Evolutionary conservation across 495 filamentous ascomycete genomes (phyloP), one percentile per base, ranked within the genome.

Genomic region (Cairneyella variabilis): DNA sequence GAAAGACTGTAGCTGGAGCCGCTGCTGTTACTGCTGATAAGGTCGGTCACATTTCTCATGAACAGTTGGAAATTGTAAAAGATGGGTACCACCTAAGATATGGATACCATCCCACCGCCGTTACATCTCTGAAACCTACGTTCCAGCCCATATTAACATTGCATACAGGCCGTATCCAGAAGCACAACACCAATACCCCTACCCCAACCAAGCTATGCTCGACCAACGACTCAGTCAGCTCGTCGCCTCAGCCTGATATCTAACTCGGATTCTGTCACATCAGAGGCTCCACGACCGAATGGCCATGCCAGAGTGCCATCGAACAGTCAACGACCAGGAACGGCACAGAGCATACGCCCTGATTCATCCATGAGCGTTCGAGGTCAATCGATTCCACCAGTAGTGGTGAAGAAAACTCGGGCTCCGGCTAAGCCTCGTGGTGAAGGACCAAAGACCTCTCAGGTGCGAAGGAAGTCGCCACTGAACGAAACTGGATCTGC

Each of bases 1-100:
- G 89, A 38, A 83, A 72, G 53, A 91, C 88, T 0, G 80, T 90
- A 37, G 83, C 81, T 39, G 78, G 76, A 55, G 67, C 73, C 6
- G 68, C 74, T 18, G 70, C 71, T 25, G 53, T 80, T 3, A 67
- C 72, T 4, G 66, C 64, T 22, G 76, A 78, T 17, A 72, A 76
- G 63, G 75, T 74, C 37, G 64, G 66, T 14, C 55, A 54, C 27
- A 40, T 8, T 11, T 40, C 37, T 40, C 8, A 8, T 17, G 6
- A 6, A 40, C 18, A 11, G 10, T 11, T 18, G 37, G 16, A 17
- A 8, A 6, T 17, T 17, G 37, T 9, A 8, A 22, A 43, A 20
- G n/a, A n/a, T n/a, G n/a, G n/a, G n/a, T n/a, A n/a, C n/a, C n/a
- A n/a, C n/a, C n/a, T n/a, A n/a, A n/a, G n/a, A n/a, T n/a, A n/a